Evolutionary conservation across 306 rosid genomes (phyloP).

Genomic region (Cicer yamashitae): DNA sequence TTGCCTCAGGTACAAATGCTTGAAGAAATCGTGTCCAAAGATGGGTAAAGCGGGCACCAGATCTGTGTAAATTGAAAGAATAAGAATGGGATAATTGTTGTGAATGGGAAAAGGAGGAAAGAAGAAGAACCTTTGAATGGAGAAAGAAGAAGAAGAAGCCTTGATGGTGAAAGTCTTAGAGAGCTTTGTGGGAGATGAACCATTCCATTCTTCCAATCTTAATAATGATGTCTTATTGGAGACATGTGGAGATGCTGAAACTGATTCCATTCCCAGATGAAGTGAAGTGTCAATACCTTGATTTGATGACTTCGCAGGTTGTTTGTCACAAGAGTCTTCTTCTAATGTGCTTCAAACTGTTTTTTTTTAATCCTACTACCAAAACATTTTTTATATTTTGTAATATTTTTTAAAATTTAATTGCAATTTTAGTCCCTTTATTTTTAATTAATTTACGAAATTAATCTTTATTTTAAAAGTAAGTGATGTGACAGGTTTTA

Average conservation of each 20-base stretch:
- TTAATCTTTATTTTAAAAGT: too few relatives aligned
- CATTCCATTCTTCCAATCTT: constrained; percentile 86
- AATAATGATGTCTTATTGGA: constrained; percentile 36
- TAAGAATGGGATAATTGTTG: not conserved
- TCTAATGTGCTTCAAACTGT: too few relatives aligned
- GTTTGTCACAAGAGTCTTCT: too few relatives aligned
- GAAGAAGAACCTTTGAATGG: constrained; percentile 60
- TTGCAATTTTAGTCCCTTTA: too few relatives aligned
- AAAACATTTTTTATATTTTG: too few relatives aligned
- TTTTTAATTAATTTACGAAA: too few relatives aligned
- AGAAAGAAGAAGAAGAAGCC: constrained; percentile 63
- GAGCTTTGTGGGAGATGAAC: constrained; percentile 78
- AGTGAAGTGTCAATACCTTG: not conserved
- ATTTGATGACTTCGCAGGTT: too few relatives aligned
- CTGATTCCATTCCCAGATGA: constrained; percentile 50
- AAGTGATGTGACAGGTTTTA: too few relatives aligned
- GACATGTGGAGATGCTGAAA: constrained; percentile 35
- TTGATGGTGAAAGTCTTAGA: constrained; percentile 80
- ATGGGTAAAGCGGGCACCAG: constrained; percentile 69
- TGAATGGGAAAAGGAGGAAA: constrained; percentile 16
- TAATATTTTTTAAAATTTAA: too few relatives aligned
- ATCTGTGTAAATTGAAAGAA: constrained; percentile 49
- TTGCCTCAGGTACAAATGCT: constrained; percentile 97
- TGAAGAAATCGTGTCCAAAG: constrained; percentile 77
- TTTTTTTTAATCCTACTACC: too few relatives aligned